Evolutionary conservation across 129 eudicot species (phyloP), one percentile per base, ranked within the genome.

Genomic region (Saposhnikovia divaricata): DNA sequence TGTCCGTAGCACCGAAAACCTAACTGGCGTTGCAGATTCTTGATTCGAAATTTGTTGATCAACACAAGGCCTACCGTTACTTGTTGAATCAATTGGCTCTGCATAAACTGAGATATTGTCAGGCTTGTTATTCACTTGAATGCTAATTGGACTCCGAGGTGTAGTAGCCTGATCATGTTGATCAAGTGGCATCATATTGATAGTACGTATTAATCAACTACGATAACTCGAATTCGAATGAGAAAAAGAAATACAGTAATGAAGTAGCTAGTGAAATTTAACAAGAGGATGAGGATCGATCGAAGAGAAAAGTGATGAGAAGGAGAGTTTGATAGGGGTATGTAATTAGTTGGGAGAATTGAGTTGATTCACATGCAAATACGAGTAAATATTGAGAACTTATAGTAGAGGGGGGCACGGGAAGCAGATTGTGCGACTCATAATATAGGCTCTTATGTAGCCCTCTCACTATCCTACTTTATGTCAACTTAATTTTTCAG

Each of bases 331-430:
- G 40, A 19, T 9, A 46, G 59, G 5, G 10, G 74, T 38, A 70
- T 70, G 43, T 38, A 70, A 70, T 12, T 11, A 14, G 31, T 31
- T 68, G 42, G 9, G 42, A 34, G 73, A 68, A 68, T 68, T 68
- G 42, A 68, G 73, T 11, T 75, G 78, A 61, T 75, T 75, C 78
- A 75, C 78, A 75, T 75, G 78, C 78, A 74, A 31, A 74, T 25
- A 15, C 61, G 9, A 75, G 59, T 75, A 5, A 28, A 25, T 11
- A 55, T 13, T 25, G 57, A 5, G 57, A 74, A 44, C 59, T 75
- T 75, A 45, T 75, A 75, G 77, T 12, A 34, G 13, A 46, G 42
- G 78, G 48, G n/a, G 25, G 78, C 78, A 75, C 78, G 61, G n/a
- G 78, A 45, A 75, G 61, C 37, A 14, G 59, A 74, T 74, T 74